phyloP scores from a whole-genome alignment of 1,139 yeast species.

The Pichia sp. region DNA sequence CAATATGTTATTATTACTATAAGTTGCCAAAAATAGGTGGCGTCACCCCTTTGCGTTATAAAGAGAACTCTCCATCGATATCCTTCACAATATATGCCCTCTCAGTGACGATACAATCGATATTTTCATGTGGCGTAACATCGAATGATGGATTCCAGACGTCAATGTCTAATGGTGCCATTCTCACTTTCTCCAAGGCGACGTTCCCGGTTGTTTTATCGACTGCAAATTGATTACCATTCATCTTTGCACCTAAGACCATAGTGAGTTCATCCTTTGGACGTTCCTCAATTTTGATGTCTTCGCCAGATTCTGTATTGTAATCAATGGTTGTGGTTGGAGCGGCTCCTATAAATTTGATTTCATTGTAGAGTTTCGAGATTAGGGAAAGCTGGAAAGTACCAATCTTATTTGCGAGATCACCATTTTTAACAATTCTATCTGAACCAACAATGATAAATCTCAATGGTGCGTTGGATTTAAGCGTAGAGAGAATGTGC shows the following conservation, averaged over 20 bases:
- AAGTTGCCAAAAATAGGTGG: neutral
- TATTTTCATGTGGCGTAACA: slow-evolving; percentile 74
- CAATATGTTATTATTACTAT: neutral
- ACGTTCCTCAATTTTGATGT: slow-evolving; percentile 81
- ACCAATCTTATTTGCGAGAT: slow-evolving; percentile 96
- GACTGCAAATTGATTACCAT: slow-evolving; percentile 19
- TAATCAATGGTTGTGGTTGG: slow-evolving; percentile 87
- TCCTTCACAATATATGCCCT: slow-evolving; percentile 46
- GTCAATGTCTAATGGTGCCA: slow-evolving; percentile 77
- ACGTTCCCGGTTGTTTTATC: slow-evolving; percentile 16
- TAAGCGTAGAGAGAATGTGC: slow-evolving; percentile 10
- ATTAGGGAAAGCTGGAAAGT: slow-evolving; percentile 82
- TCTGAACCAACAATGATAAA: slow-evolving; percentile 98
- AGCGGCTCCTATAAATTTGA: slow-evolving; percentile 89
- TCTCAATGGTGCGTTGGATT: slow-evolving; percentile 53
- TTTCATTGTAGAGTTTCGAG: slow-evolving; percentile 41
- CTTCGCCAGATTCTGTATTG: slow-evolving; percentile 57
- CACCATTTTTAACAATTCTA: slow-evolving; percentile 86
- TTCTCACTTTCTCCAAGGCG: slow-evolving; percentile 48
- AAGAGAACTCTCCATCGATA: slow-evolving; percentile 37
- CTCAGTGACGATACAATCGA: slow-evolving; percentile 89
- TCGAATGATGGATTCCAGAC: slow-evolving; percentile 99
- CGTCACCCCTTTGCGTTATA: slow-evolving; percentile 28
- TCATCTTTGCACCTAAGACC: slow-evolving; percentile 58
- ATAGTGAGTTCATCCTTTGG: slow-evolving; percentile 73